Base-by-base conservation (phyloP, 805 yeast genomes). In the Teunomyces pallodes region DNA sequence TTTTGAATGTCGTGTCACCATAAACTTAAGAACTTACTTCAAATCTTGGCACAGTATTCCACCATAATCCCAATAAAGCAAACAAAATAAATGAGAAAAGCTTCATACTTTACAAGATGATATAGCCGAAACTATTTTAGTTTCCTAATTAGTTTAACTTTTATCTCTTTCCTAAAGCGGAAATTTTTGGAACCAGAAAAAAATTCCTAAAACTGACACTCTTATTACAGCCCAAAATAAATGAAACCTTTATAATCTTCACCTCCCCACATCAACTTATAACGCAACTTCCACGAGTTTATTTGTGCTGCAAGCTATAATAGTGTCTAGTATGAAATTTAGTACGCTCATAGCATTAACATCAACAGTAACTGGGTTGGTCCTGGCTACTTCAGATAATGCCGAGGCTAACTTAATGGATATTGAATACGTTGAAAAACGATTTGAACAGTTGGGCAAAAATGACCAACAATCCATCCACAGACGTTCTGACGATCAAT, bases 341-440 rank as follows among this genome's bases (percentile, higher is more conserved):
- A 49, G 56, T 13, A 36, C 51, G 27, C 44, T 58, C 28, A 46
- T 58, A 31, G 49, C 61, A 24, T 43, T 54, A 16, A 57, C 57
- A 14, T 41, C 60, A n/a, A 41, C 54, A 26, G 42, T 57, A 20
- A 44, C 59, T 6, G 49, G 56, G n/a, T 40, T 63, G 32, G 64
- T 54, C 9, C 42, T 35, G 9, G 65, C 66, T n/a, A 64, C 64
- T 6, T 61, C 66, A 17, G 47, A 26, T n/a, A 17, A 17, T 17
- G 20, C 13, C 17, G 46, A 45, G 16, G 13, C 5, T 39, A 12
- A 13, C 29, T 38, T 24, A 14, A 24, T 16, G 36, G 35, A 17
- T 14, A 28, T 14, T 7, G 28, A 36, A 14, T 7, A 9, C 36
- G 14, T 43, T 45, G 17, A 56, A 57, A 32, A 45, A 57, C 45